Evolutionary conservation across 2,329 filamentous ascomycete species (phyloP).

Genomic region (Aspergillus sp.): DNA sequence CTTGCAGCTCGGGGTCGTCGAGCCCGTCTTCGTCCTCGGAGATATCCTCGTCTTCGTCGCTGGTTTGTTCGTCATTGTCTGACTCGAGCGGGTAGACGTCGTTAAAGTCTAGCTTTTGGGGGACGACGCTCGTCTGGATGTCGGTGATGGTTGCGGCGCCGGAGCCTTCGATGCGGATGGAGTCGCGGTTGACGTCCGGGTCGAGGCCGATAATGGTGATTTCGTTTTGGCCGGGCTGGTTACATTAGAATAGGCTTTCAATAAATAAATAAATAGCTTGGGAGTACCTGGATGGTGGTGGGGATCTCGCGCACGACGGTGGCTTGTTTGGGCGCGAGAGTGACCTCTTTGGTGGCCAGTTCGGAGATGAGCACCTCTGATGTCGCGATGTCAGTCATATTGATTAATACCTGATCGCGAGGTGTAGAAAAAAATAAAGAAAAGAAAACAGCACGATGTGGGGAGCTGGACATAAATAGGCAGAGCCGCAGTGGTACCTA

Average conservation of each 20-base stretch:
- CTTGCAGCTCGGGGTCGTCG: constrained; percentile 23
- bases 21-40: constrained; percentile 8
- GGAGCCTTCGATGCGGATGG: constrained; percentile 61
- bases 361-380: constrained; percentile 52
- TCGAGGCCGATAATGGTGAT: constrained; percentile 58
- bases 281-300: constrained; percentile 48
- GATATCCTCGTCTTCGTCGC: constrained; percentile 1
- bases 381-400: constrained; percentile 17
- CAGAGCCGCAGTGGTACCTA: neutral
- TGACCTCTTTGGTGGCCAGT: constrained; percentile 61
- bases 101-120: constrained; percentile 56
- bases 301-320: constrained; percentile 63
- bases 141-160: constrained; percentile 62
- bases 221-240: constrained; percentile 56
- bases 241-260: neutral
- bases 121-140: constrained; percentile 60
- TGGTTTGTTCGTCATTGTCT: neutral
- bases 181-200: constrained; percentile 55
- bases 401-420: neutral
- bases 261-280: neutral
- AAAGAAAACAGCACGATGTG: neutral
- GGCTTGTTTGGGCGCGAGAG: constrained; percentile 62
- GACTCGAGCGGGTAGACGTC: constrained; percentile 50
- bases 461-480: neutral
- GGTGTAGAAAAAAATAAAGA: neutral